A percentile compares a stretch with the other conserved stretches of the same genome.
Evolutionary conservation across 176 grass and related monocot species (phyloP).

Genomic region (maize (Zea mays)): Zm-B73-REFERENCE-NAM-5.0 NC_050097.1:213099001-213099500

Average conservation of each 20-base stretch:
- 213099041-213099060: too few relatives aligned
- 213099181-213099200: too few relatives aligned
- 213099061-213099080: too few relatives aligned
- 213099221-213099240: too few relatives aligned
- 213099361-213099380: neutral
- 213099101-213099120: too few relatives aligned
- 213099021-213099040: too few relatives aligned
- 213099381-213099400: constrained; percentile 66
- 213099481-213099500: constrained; percentile 83
- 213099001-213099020: too few relatives aligned
- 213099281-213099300: neutral
- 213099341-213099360: neutral
- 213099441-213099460: constrained; percentile 38
- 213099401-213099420: constrained; percentile 45
- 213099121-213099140: too few relatives aligned
- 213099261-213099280: neutral
- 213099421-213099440: constrained; percentile 32
- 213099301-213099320: neutral
- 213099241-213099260: neutral
- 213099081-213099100: too few relatives aligned
- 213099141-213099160: too few relatives aligned
- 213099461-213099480: constrained; percentile 60
- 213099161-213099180: too few relatives aligned
- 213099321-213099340: constrained; percentile 25
- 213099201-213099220: too few relatives aligned